Evolutionary conservation across 2,329 filamentous ascomycete genomes (phyloP), one percentile per base, ranked within the genome.

Genomic region (Sclerotinia sclerotiorum): DNA sequence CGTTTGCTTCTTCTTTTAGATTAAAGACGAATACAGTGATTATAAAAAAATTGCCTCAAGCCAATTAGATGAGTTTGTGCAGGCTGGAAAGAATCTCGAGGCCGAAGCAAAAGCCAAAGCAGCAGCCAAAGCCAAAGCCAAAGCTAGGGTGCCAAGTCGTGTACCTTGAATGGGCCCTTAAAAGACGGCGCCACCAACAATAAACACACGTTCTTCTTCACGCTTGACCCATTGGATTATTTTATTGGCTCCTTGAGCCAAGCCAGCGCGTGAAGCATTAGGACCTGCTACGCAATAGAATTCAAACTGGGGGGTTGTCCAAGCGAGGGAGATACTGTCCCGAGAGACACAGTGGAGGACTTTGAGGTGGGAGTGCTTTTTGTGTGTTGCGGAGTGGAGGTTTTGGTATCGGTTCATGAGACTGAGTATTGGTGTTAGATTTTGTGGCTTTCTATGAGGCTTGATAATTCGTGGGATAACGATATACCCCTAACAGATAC

Each of bases 121-220:
- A 2, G 7, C 5, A 35, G 46, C 29, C 21, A n/a, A 39, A 15
- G 29, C 29, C 3, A 46, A 61, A 8, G 29, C 29, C 7, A 46
- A 62, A 10, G 21, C 60, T 52, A 32, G n/a, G 21, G 21, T 3
- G 11, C n/a, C 13, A 24, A 42, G 17, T 32, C n/a, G 10, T 39
- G 58, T 24, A 54, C 24, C 52, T 42, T 3, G 21, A 64, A 11
- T 57, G 46, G 54, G 52, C 24, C 5, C 17, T 62, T 73, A 78
- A 57, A 90, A 90, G 73, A 98, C 94, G 55, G 94, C 95, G n/a
- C 95, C 96, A 1, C 95, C 95, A 77, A 99, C 95, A 69, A 99
- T 97, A 77, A 99, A 99, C 7, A 98, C 82, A 68, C 95, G 84
- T 79, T 98, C 94, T 79, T 98, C 94, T 80, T 99, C 95, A 72